Percentiles rank a stretch among this genome's conserved stretches.
phyloP scores from a whole-genome alignment of 2,329 filamentous ascomycete genomes.

The Clonostachys byssicola region DNA sequence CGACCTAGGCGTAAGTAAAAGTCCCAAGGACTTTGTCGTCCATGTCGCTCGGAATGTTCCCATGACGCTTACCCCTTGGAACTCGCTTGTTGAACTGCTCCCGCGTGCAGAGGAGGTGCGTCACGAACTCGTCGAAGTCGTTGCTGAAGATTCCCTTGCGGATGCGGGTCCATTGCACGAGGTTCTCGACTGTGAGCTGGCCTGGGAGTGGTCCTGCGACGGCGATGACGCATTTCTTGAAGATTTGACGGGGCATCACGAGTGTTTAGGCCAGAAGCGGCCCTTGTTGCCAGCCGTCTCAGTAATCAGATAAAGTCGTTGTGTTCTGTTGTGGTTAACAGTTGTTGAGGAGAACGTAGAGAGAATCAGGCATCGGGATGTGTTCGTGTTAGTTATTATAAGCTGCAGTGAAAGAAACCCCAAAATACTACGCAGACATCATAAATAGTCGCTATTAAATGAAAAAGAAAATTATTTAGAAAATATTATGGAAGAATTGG shows the following conservation, averaged over 20 bases:
- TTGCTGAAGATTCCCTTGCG: constrained; percentile 56
- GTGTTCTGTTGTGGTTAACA: too few relatives aligned
- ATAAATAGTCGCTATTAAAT: too few relatives aligned
- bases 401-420: too few relatives aligned
- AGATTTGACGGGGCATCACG: constrained; percentile 32
- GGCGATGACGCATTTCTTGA: constrained; percentile 51
- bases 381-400: too few relatives aligned
- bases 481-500: too few relatives aligned
- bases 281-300: too few relatives aligned
- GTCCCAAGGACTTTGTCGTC: neutral
- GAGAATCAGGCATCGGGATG: too few relatives aligned
- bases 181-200: constrained; percentile 43
- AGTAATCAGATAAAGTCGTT: too few relatives aligned
- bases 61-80: constrained; percentile 23
- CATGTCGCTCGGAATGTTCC: neutral
- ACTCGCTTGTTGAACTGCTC: constrained; percentile 50
- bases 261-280: neutral
- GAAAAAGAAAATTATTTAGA: too few relatives aligned
- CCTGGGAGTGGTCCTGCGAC: constrained; percentile 53
- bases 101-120: constrained; percentile 67
- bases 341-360: too few relatives aligned
- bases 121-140: constrained; percentile 50
- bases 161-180: constrained; percentile 60
- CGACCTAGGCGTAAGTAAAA: constrained; percentile 8
- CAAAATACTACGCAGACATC: too few relatives aligned